Percentiles rank a stretch among this genome's conserved stretches.
These are phyloP conservation scores for Sugiyamaella chiloensis DNA, from an alignment of 805 yeast species.

Conservation along the genomic window DNA sequence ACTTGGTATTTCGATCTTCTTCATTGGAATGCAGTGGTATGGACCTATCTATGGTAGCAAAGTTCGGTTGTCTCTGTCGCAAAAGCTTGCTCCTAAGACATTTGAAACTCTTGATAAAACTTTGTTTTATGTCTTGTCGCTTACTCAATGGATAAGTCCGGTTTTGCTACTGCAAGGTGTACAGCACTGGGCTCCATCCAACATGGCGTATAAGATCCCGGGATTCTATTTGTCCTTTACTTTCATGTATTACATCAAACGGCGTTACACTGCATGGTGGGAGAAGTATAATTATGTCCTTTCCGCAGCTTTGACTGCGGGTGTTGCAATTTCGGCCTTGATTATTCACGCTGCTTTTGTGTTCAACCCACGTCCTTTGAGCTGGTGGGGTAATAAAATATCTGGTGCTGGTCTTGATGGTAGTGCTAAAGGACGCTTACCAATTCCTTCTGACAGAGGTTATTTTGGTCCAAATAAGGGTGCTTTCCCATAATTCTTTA, in stretches of 20 bases:
- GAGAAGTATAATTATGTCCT: conserved; percentile 50
- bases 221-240: conserved; percentile 41
- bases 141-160: conserved; percentile 13
- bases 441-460: conserved; percentile 29
- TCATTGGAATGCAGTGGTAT: conserved; percentile 13
- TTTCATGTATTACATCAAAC: conserved; percentile 45
- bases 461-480: conserved; percentile 32
- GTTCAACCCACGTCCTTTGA: conserved; percentile 31
- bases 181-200: conserved; percentile 39
- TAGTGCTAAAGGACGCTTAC: conserved; percentile 15
- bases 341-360: conserved; percentile 43
- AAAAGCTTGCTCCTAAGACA: neutral
- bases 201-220: conserved; percentile 42
- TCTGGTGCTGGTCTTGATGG: conserved; percentile 11
- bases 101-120: neutral
- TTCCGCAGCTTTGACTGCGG: conserved; percentile 47
- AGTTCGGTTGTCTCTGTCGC: neutral
- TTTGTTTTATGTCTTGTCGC: conserved; percentile 8
- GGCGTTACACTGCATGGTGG: conserved; percentile 49
- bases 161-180: conserved; percentile 29
- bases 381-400: conserved; percentile 50
- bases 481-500: conserved; percentile 17
- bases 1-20: conserved; percentile 22
- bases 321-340: conserved; percentile 47
- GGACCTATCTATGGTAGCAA: neutral